Percentiles rank a stretch among this genome's conserved stretches.
phyloP scores from a whole-genome alignment of 2,329 filamentous ascomycete species.

The Calonectria ilicicola region DNA sequence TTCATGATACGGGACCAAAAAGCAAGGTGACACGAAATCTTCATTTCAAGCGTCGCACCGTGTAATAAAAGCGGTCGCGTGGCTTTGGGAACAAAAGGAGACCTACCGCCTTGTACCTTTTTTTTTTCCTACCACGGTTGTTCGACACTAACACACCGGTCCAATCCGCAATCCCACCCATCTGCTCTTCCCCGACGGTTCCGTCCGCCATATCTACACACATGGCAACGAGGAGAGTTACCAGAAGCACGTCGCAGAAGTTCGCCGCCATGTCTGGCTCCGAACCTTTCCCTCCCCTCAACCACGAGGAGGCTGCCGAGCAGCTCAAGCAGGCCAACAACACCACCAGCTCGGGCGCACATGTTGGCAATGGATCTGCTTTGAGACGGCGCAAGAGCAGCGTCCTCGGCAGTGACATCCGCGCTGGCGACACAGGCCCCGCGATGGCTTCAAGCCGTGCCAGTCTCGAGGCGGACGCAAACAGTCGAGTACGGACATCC shows the following conservation, averaged over 20 bases:
- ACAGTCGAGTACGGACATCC: slow-evolving; percentile 30
- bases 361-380: slow-evolving; percentile 49
- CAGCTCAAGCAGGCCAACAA: slow-evolving; percentile 57
- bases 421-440: slow-evolving; percentile 67
- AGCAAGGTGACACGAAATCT: not conserved
- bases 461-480: slow-evolving; percentile 51
- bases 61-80: not conserved
- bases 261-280: slow-evolving; percentile 54
- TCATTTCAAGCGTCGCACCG: not conserved
- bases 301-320: slow-evolving; percentile 56
- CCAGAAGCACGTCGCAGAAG: slow-evolving; percentile 13
- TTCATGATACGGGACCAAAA: not conserved
- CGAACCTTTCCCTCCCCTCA: slow-evolving; percentile 69
- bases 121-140: not conserved
- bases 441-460: slow-evolving; percentile 65
- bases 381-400: slow-evolving; percentile 69
- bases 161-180: not conserved
- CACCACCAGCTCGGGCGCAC: slow-evolving; percentile 23
- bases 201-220: not conserved
- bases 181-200: not conserved
- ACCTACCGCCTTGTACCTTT: not conserved
- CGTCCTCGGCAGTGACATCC: slow-evolving; percentile 64
- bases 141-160: not conserved
- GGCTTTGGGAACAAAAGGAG: not conserved
- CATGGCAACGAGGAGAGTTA: slow-evolving; percentile 14